Base-by-base conservation (phyloP, 2,329 filamentous ascomycete genomes). In the Xylaria sp. region DNA sequence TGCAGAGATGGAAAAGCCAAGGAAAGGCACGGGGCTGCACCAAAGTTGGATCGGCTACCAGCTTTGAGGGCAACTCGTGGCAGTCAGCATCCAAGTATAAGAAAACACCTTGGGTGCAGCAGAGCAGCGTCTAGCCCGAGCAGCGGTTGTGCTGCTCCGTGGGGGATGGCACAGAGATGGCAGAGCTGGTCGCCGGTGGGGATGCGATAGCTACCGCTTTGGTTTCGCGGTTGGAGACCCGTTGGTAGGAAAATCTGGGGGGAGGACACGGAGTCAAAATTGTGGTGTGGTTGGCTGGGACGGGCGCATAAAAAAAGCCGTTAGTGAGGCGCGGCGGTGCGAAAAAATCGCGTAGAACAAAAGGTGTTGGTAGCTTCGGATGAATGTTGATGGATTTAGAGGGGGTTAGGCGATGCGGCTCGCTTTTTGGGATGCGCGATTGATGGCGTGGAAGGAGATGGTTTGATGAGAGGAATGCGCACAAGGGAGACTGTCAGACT, bases 351-450 rank as follows among this genome's bases (percentile, higher is more conserved):
- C 84, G 85, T 86, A 81, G 82, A 84, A 82, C 81, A 81, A 81
- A 82, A 82, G 81, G 82, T 83, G 81, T 82, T 81, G 81, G 81
- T 79, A 80, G 83, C 82, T 84, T 80, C 79, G 81, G 85, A 88
- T 87, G 85, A 83, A 79, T 82, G 81, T 84, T 81, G 86, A 88
- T 88, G 85, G 81, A 84, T 85, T 84, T 83, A 83, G 83, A 84
- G 83, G 84, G 81, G 84, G 84, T 85, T 82, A 84, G 84, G 85
- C 83, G 86, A 87, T 86, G 76, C 76, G 77, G 77, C 76, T 78
- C 76, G 75, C 85, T 86, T 86, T 87, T 84, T 81, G 77, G 75
- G 85, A 88, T 88, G 86, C 86, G 86, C 85, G 86, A 81, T 82
- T 80, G 82, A 81, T 82, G 82, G 82, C 81, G 81, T 79, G 77